Conservation (phyloP, 1,284 basidiomycete genomes). For the Irpex rosettiformis region DNA sequence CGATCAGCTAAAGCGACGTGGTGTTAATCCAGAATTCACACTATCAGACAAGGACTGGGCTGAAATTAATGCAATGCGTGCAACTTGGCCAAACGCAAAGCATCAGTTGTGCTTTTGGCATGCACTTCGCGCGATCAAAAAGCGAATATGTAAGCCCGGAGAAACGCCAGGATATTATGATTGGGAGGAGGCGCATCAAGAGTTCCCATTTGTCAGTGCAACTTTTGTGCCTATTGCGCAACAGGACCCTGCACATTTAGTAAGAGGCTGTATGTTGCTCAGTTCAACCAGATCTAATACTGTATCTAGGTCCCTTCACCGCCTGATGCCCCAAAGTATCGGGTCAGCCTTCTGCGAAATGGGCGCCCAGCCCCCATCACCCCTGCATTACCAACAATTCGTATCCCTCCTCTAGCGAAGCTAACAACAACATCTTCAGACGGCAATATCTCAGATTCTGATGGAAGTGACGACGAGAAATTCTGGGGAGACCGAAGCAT, state of each 20-base stretch:
- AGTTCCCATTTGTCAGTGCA: conserved; percentile 14
- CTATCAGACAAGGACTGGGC: conserved; percentile 20
- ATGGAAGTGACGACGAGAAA: neutral
- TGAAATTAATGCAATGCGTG: conserved; percentile 18
- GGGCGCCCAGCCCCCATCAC: conserved; percentile 5
- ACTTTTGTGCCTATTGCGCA: conserved; percentile 17
- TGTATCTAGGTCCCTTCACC: neutral
- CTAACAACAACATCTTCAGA: neutral
- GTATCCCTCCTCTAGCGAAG: neutral
- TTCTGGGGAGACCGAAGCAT: neutral
- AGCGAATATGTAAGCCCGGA: conserved; percentile 14
- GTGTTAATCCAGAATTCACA: conserved; percentile 15
- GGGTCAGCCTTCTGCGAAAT: conserved; percentile 3
- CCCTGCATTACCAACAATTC: conserved; percentile 1
- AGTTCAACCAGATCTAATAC: neutral
- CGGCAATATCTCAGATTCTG: neutral
- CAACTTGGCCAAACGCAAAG: conserved; percentile 13
- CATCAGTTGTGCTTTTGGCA: conserved; percentile 20
- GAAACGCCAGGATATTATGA: conserved; percentile 10
- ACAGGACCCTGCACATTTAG: neutral
- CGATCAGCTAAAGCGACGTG: conserved; percentile 6
- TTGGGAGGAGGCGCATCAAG: conserved; percentile 2
- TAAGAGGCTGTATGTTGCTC: no score
- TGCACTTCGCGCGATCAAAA: conserved; percentile 15
- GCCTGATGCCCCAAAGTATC: neutral